Percentiles rank a stretch among this genome's conserved stretches.
Conservation (phyloP, 139 green algal genomes). For the Chlamydomonas sp. region DNA sequence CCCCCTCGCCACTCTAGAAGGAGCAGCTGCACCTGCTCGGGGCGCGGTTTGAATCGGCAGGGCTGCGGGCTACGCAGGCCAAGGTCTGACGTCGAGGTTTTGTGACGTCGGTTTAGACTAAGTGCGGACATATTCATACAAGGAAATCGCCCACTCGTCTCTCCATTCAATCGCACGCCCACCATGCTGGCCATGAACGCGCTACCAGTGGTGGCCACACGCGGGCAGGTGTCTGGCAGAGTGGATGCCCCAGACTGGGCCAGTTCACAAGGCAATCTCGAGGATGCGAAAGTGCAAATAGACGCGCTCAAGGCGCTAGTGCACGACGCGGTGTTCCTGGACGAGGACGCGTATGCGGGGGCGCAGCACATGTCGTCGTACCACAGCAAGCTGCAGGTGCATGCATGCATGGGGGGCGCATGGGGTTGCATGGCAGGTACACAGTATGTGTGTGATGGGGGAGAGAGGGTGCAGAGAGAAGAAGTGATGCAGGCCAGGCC, state of each 20-base stretch:
- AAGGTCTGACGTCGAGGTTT: too few relatives aligned
- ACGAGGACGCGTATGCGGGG: constrained; percentile 58
- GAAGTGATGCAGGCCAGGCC: not conserved
- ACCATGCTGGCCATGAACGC: constrained; percentile 16
- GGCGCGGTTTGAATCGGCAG: too few relatives aligned
- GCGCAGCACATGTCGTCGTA: constrained; percentile 36
- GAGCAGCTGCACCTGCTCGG: too few relatives aligned
- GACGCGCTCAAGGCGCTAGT: constrained; percentile 39
- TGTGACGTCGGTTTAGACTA: too few relatives aligned
- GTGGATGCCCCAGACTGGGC: constrained; percentile 5
- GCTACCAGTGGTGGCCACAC: constrained; percentile 7
- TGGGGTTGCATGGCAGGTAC: constrained; percentile 1
- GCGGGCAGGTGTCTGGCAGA: not conserved
- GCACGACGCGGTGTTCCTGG: constrained; percentile 62
- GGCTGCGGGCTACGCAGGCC: too few relatives aligned
- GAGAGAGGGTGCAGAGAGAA: not conserved
- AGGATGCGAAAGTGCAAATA: constrained; percentile 15
- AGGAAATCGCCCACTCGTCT: too few relatives aligned
- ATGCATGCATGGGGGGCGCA: not conserved
- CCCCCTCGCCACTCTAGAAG: too few relatives aligned
- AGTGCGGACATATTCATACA: too few relatives aligned
- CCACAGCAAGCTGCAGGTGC: constrained; percentile 44
- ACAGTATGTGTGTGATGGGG: not conserved
- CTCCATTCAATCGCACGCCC: too few relatives aligned
- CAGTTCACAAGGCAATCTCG: constrained; percentile 8